Base-by-base conservation (phyloP, 768 basidiomycete genomes). In the Favolaschia claudopus region DNA sequence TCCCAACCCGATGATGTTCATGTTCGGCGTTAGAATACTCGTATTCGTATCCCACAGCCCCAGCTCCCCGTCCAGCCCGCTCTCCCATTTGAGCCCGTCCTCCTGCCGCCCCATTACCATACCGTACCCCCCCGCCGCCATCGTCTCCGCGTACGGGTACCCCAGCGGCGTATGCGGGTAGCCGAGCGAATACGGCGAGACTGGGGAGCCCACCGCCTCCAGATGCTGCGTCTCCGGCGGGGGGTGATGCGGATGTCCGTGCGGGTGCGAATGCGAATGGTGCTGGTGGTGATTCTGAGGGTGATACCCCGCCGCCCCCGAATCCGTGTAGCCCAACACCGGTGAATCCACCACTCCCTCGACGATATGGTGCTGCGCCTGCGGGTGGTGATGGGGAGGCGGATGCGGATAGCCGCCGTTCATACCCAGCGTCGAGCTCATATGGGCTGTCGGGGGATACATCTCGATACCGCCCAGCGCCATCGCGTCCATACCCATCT, bases 391-490 rank as follows among this genome's bases (percentile, higher is more conserved):
- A 60, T 36, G 6, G 36, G 52, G 60, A 38, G 48, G 59, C 58
- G 49, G 64, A 45, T 71, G 70, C 39, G 44, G 59, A 39, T 60
- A 65, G 22, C 55, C 57, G 20, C 52, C 50, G 36, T 46, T 45
- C 55, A 58, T 62, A 37, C 40, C 58, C 51, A 53, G n/a, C n/a
- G n/a, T n/a, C n/a, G n/a, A n/a, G n/a, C n/a, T n/a, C n/a, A n/a
- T n/a, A n/a, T n/a, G n/a, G n/a, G n/a, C n/a, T n/a, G n/a, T n/a
- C n/a, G n/a, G n/a, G n/a, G n/a, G n/a, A n/a, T n/a, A n/a, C n/a
- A n/a, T n/a, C n/a, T n/a, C n/a, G n/a, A n/a, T n/a, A n/a, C n/a
- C 53, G 7, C 44, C 49, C 49, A 51, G 25, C 32, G 25, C 42
- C 59, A 54, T 28, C 45, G 31, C n/a, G 10, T 31, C 62, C 62